phyloP scores from a whole-genome alignment of 208 protist genomes.

The Trypanosoma congolense region DNA sequence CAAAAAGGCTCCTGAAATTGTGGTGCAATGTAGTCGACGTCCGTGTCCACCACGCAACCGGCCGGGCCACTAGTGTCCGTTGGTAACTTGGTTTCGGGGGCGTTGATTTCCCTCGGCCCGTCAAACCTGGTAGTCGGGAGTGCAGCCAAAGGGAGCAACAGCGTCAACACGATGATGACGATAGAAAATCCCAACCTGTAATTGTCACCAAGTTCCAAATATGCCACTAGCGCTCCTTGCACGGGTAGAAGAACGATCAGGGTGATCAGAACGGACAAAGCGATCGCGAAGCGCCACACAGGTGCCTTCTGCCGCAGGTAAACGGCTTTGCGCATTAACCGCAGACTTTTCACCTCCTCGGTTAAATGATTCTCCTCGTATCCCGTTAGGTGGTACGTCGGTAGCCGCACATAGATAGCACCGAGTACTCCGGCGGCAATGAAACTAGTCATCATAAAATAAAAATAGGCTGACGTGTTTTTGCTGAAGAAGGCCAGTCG shows the following conservation, averaged over 20 bases:
- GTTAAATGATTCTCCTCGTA: conserved; percentile 42
- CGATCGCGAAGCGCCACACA: conserved; percentile 47
- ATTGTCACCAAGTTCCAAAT: conserved; percentile 21
- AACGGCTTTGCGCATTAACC: conserved; percentile 30
- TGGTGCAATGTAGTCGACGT: conserved; percentile 53
- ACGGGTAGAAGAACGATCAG: conserved; percentile 59
- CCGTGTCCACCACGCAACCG: conserved; percentile 6
- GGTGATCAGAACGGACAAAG: conserved; percentile 38
- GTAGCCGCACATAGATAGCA: conserved; percentile 47
- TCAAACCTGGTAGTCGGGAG: conserved; percentile 18
- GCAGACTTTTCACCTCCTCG: conserved; percentile 24
- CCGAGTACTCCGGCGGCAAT: conserved; percentile 34
- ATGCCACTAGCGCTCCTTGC: conserved; percentile 41
- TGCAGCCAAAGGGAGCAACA: conserved; percentile 35
- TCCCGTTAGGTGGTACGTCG: conserved; percentile 69
- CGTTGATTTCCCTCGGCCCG: background rate
- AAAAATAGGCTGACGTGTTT: conserved; percentile 16
- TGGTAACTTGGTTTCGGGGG: background rate
- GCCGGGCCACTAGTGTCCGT: background rate
- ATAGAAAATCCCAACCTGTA: conserved; percentile 38
- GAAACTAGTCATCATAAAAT: conserved; percentile 21
- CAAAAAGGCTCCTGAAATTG: conserved; percentile 68
- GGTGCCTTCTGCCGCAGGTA: conserved; percentile 70
- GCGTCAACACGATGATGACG: conserved; percentile 31
- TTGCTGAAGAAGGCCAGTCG: conserved; percentile 57